phyloP scores from a whole-genome alignment of 805 yeast genomes.

The Grigorovia jiainica region DNA sequence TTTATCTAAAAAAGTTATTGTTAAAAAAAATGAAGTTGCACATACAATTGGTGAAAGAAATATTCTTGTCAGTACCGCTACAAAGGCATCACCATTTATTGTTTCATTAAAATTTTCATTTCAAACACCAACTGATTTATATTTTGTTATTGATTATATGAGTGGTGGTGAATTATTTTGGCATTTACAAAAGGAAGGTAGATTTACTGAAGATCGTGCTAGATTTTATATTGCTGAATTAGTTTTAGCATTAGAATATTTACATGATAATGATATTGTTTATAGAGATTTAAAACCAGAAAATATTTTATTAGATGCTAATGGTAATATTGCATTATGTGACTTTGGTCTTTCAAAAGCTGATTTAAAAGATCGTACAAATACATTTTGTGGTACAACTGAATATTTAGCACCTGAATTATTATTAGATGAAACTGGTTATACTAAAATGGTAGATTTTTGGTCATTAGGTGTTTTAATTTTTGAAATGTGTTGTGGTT shows the following conservation, averaged over 20 bases:
- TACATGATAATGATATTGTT: conserved; percentile 92
- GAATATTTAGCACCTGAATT: conserved; percentile 98
- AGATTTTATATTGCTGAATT: conserved; percentile 95
- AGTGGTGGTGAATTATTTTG: conserved; percentile 95
- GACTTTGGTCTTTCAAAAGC: conserved; percentile 97
- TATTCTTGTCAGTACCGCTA: conserved; percentile 85
- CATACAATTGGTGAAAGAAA: conserved; percentile 97
- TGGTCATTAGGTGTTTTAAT: conserved; percentile 97
- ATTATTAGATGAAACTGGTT: conserved; percentile 87
- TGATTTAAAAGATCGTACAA: conserved; percentile 79
- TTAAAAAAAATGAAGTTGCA: conserved; percentile 93
- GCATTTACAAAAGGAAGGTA: conserved; percentile 95
- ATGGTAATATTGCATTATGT: conserved; percentile 94
- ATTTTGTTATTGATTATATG: conserved; percentile 94
- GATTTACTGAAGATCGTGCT: conserved; percentile 88
- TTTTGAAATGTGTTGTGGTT: conserved; percentile 99
- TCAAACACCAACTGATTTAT: conserved; percentile 88
- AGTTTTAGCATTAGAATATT: conserved; percentile 83
- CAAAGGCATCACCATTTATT: conserved; percentile 83
- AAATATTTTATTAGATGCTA: conserved; percentile 88
- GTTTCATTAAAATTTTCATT: conserved; percentile 93
- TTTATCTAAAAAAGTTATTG: conserved; percentile 86
- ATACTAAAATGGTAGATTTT: conserved; percentile 97
- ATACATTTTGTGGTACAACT: conserved; percentile 97
- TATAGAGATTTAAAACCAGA: conserved; percentile 97